These are phyloP conservation scores for Cymbopogon citratus DNA, from an alignment of 176 grass and related monocot species.

Conservation along the genomic window DNA sequence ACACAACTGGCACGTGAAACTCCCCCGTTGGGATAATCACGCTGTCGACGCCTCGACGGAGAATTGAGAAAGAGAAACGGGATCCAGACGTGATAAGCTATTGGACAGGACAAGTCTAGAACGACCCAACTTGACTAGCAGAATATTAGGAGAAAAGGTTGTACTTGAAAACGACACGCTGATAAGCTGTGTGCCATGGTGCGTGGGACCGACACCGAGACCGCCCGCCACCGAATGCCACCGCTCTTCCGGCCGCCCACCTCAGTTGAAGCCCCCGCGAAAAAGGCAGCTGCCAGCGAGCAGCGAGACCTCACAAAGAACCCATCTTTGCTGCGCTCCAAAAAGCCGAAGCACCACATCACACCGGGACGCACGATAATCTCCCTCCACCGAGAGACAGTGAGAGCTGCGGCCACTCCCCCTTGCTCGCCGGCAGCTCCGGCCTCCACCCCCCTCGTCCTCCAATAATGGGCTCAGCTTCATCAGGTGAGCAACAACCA, in stretches of 20 bases:
- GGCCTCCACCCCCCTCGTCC: neutral
- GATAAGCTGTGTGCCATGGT: neutral
- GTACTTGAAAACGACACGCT: neutral
- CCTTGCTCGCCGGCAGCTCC: too few species aligned
- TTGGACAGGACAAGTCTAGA: too few species aligned
- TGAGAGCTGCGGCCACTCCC: neutral
- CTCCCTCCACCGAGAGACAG: neutral
- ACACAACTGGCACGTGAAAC: too few species aligned
- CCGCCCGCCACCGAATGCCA: slow-evolving; percentile 1
- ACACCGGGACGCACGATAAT: too few species aligned
- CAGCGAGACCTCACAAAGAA: neutral
- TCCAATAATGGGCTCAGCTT: slow-evolving; percentile 37
- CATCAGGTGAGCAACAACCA: slow-evolving; percentile 25
- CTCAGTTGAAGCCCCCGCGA: slow-evolving; percentile 20
- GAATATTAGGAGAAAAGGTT: too few species aligned
- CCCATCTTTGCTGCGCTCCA: neutral
- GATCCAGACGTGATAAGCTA: too few species aligned
- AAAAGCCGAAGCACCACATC: neutral
- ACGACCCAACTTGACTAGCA: too few species aligned
- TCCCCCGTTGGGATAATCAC: too few species aligned
- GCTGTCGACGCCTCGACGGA: too few species aligned
- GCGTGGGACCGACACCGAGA: neutral
- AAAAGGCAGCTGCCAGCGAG: too few species aligned
- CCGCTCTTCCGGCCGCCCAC: slow-evolving; percentile 1
- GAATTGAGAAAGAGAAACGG: too few species aligned